Conservation (phyloP, 179 eudicot genomes). For the Pouteria campechiana region DNA sequence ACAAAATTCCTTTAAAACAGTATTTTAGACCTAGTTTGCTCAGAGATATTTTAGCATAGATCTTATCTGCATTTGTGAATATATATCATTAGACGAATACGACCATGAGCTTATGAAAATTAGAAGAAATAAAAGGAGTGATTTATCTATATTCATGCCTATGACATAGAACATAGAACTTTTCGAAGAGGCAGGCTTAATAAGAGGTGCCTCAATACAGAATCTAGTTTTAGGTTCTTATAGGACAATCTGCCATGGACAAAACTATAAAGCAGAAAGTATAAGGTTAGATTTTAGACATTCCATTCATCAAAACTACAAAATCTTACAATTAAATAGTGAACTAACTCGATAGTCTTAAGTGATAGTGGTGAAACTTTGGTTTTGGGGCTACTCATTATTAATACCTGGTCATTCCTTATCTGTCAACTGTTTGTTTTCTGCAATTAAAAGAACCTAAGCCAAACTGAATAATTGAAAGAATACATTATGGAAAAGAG, state of each 20-base stretch:
- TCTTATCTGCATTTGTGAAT: constrained; percentile 66
- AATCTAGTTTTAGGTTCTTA: constrained; percentile 64
- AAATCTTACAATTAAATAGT: too few relatives aligned
- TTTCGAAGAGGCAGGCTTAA: constrained; percentile 68
- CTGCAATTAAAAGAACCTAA: too few relatives aligned
- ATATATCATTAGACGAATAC: constrained; percentile 23
- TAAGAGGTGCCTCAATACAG: constrained; percentile 52
- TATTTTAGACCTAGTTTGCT: constrained; percentile 70
- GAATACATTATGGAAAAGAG: too few relatives aligned
- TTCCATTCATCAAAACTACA: too few relatives aligned
- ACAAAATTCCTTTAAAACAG: constrained; percentile 63
- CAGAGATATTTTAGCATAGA: constrained; percentile 46
- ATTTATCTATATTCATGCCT: not conserved
- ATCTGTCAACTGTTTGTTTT: too few relatives aligned
- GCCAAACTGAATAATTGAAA: too few relatives aligned
- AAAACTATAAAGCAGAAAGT: constrained; percentile 26
- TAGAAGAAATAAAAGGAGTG: not conserved
- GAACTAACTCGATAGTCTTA: too few relatives aligned
- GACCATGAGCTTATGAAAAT: not conserved
- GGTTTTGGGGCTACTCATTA: too few relatives aligned
- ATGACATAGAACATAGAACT: constrained; percentile 42
- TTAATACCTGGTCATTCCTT: too few relatives aligned
- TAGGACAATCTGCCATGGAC: constrained; percentile 91
- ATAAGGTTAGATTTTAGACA: not conserved
- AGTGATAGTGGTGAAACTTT: too few relatives aligned